Percentiles rank a stretch among this genome's conserved stretches.
These are phyloP conservation scores for Aspergillus nanangensis DNA, from an alignment of 495 filamentous ascomycete species.

Conservation along the genomic window DNA sequence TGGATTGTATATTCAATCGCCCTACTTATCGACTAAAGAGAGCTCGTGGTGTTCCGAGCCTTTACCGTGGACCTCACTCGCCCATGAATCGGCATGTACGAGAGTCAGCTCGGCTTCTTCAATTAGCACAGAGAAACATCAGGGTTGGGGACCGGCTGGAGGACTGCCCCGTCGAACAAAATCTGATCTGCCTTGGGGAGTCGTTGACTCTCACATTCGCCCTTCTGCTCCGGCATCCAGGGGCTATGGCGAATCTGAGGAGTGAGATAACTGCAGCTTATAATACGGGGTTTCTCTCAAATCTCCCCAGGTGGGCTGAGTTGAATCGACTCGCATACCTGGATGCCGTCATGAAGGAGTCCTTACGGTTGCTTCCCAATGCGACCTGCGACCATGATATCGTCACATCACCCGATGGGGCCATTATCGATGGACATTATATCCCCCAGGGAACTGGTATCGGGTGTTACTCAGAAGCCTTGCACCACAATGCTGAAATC, in stretches of 20 bases:
- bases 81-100: too few species aligned
- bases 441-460: conserved; percentile 23
- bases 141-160: too few species aligned
- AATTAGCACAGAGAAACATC: too few species aligned
- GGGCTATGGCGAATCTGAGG: conserved; percentile 3
- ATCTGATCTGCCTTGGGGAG: too few species aligned
- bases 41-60: too few species aligned
- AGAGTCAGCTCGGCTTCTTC: too few species aligned
- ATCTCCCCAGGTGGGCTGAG: conserved; percentile 9
- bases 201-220: too few species aligned
- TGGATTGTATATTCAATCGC: too few species aligned
- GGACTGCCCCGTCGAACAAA: too few species aligned
- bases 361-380: conserved; percentile 24
- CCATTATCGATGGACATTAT: conserved; percentile 12
- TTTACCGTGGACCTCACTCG: too few species aligned
- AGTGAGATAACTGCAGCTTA: conserved; percentile 10
- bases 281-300: neutral
- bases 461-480: conserved; percentile 16
- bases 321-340: conserved; percentile 11
- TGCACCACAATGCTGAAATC: conserved; percentile 25
- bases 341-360: conserved; percentile 28
- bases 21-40: too few species aligned
- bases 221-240: too few species aligned
- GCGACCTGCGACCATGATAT: conserved; percentile 11
- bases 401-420: conserved; percentile 18